phyloP scores from a whole-genome alignment of 2,329 filamentous ascomycete genomes.

The Colletotrichum sp. region DNA sequence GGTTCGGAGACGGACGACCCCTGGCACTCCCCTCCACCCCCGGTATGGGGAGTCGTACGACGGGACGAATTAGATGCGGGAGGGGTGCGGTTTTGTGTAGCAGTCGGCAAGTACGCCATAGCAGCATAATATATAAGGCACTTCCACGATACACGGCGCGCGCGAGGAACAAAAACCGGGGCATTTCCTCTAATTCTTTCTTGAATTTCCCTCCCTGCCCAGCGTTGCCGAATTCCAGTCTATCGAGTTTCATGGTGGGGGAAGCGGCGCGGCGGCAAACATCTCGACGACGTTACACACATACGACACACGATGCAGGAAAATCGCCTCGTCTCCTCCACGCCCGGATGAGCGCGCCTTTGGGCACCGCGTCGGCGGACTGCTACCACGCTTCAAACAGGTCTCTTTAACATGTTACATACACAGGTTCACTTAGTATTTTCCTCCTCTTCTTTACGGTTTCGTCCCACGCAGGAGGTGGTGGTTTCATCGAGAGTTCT shows the following conservation, averaged over 20 bases:
- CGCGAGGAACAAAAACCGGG: background rate
- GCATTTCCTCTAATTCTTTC: background rate
- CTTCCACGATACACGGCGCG: background rate
- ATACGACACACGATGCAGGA: background rate
- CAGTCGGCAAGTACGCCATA: background rate
- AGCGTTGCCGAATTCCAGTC: slow-evolving; percentile 1
- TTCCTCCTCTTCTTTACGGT: background rate
- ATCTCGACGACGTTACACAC: background rate
- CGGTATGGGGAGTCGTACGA: slow-evolving; percentile 18
- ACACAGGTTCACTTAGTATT: slow-evolving; percentile 10
- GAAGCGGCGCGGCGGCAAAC: background rate
- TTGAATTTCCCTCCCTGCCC: background rate
- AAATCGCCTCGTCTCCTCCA: background rate
- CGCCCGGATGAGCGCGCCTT: background rate
- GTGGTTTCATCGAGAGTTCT: background rate
- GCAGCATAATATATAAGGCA: background rate
- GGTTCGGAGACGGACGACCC: slow-evolving; percentile 5
- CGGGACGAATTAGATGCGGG: background rate
- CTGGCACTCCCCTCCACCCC: background rate
- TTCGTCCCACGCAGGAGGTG: background rate
- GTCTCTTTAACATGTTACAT: slow-evolving; percentile 22
- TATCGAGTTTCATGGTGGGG: background rate
- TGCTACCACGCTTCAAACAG: slow-evolving; percentile 9
- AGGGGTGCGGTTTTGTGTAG: background rate
- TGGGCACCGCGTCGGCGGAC: background rate